Percentiles rank a stretch among this genome's conserved stretches.
Evolutionary conservation across 169 alveolate species (phyloP).

Genomic region (Eimeria maxima): DNA sequence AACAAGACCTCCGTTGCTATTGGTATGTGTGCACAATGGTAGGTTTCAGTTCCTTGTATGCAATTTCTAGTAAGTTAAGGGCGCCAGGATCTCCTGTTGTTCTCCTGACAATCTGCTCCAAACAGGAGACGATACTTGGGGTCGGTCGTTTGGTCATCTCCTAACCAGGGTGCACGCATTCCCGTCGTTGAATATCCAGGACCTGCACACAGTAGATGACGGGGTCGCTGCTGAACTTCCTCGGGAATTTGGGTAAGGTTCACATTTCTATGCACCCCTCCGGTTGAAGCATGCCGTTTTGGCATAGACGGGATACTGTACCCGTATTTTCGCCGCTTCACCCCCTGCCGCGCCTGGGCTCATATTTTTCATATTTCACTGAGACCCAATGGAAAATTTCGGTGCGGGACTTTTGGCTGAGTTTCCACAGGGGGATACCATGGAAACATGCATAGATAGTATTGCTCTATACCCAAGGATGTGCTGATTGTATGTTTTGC

Average conservation of each 20-base stretch:
- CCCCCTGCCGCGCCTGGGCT: neutral
- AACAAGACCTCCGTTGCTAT: slow-evolving; percentile 85
- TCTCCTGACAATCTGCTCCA: neutral
- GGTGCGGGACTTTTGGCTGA: neutral
- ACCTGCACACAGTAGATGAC: slow-evolving; percentile 89
- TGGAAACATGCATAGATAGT: neutral
- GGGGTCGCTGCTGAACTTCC: slow-evolving; percentile 83
- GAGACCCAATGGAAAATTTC: neutral
- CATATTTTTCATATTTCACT: neutral
- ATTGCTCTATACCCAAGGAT: neutral
- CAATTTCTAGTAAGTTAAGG: neutral
- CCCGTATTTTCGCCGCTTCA: neutral
- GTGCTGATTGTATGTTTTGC: neutral
- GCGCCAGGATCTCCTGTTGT: neutral
- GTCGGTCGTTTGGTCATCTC: slow-evolving; percentile 84
- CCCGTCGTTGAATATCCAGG: slow-evolving; percentile 89
- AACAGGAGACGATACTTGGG: slow-evolving; percentile 92
- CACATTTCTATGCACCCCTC: neutral
- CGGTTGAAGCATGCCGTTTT: neutral
- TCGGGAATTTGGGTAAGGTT: slow-evolving; percentile 47
- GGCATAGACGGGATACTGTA: neutral
- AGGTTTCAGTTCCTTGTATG: neutral
- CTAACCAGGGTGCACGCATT: slow-evolving; percentile 85
- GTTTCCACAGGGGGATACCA: neutral
- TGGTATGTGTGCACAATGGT: slow-evolving; percentile 44